A percentile compares a stretch with the other conserved stretches of the same genome.
Conservation (phyloP, 2,329 filamentous ascomycete species). For the Trichoderma koningiopsis region DNA sequence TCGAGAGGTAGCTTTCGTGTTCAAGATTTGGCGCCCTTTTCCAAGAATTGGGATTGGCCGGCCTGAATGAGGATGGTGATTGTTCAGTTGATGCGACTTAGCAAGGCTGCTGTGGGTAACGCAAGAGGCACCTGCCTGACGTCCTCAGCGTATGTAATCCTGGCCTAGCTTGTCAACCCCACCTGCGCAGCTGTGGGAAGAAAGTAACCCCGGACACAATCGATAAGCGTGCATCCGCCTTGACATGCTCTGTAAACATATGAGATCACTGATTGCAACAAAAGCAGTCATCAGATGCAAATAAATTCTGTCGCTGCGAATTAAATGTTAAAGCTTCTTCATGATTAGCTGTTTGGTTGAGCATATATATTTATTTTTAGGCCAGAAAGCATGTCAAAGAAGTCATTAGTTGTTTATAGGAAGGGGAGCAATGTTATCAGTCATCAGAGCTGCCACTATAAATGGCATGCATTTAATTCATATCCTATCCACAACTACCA, state of each 20-base stretch:
- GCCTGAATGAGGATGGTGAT: neutral
- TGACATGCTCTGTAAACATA: neutral
- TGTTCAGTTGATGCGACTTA: constrained; percentile 27
- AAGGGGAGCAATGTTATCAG: neutral
- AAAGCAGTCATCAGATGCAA: neutral
- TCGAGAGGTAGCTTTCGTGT: neutral
- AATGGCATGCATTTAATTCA: neutral
- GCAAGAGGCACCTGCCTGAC: constrained; percentile 44
- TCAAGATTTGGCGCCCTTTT: neutral
- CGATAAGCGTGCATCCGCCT: constrained; percentile 9
- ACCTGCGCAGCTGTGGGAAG: constrained; percentile 13
- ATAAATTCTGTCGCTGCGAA: neutral
- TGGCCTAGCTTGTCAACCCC: neutral
- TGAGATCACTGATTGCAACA: neutral
- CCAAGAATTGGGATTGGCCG: neutral
- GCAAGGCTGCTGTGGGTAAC: constrained; percentile 37
- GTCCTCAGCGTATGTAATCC: constrained; percentile 27
- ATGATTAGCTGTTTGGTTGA: neutral
- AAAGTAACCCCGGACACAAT: constrained; percentile 25
- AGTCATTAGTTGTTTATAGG: neutral
- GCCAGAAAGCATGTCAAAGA: neutral
- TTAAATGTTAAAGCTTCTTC: neutral
- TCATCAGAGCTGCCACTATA: neutral
- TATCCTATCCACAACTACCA: neutral
- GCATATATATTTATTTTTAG: neutral